Conservation (phyloP, 2,329 filamentous ascomycete genomes). For the Diaporthe vaccinii region DNA sequence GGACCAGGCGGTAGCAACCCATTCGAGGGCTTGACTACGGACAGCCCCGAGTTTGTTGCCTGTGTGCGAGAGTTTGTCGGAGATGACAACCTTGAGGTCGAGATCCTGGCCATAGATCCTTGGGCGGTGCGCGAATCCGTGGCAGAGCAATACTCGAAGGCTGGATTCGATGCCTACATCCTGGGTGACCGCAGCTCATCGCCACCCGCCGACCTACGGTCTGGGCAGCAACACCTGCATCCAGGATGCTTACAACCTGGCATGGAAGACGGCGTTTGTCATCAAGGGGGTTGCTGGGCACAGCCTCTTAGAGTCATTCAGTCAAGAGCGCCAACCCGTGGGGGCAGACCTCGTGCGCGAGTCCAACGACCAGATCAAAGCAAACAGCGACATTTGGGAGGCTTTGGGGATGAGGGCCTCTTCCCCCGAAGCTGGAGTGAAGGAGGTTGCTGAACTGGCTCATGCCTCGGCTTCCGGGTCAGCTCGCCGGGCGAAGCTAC, state of each 20-base stretch:
- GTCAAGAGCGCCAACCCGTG: constrained; percentile 56
- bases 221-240: constrained; percentile 66
- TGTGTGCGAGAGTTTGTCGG: constrained; percentile 63
- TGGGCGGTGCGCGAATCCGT: constrained; percentile 70
- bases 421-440: constrained; percentile 48
- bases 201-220: constrained; percentile 64
- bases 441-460: constrained; percentile 51
- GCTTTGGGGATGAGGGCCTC: constrained; percentile 49
- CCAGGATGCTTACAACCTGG: constrained; percentile 62
- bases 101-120: constrained; percentile 62
- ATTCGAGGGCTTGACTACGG: constrained; percentile 16
- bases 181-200: constrained; percentile 65
- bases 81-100: constrained; percentile 59
- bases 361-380: constrained; percentile 47
- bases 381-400: constrained; percentile 55
- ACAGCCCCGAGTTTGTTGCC: neutral
- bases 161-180: constrained; percentile 57
- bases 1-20: constrained; percentile 44
- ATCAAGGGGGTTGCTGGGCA: constrained; percentile 49
- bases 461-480: constrained; percentile 51
- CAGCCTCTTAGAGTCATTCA: constrained; percentile 54
- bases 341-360: constrained; percentile 54
- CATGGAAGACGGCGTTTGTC: constrained; percentile 62
- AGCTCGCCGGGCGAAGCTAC: constrained; percentile 52
- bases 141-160: constrained; percentile 60